Conservation (phyloP, 73 alveolate genomes). For the Stentor roeselii region DNA sequence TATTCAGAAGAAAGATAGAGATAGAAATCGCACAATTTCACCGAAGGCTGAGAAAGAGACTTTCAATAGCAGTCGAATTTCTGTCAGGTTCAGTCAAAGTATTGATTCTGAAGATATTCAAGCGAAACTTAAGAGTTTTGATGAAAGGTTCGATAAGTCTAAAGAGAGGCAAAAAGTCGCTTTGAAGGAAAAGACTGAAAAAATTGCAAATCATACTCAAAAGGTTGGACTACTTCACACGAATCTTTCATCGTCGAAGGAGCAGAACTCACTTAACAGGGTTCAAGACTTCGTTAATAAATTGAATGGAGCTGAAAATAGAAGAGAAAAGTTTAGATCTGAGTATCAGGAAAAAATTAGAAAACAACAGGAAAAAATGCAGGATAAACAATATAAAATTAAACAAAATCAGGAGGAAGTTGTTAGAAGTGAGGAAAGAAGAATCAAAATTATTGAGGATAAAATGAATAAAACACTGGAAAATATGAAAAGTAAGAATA, state of each 20-base stretch:
- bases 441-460: background rate
- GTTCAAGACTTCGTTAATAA: background rate
- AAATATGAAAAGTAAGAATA: background rate
- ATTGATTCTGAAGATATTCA: background rate
- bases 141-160: background rate
- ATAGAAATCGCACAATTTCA: background rate
- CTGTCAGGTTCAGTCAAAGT: background rate
- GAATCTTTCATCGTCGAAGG: background rate
- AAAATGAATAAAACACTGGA: background rate
- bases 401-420: conserved; percentile 16
- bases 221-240: background rate
- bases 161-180: background rate
- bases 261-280: background rate
- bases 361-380: background rate
- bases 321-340: background rate
- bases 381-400: background rate
- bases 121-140: background rate
- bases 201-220: conserved; percentile 16
- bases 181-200: background rate
- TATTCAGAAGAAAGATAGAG: background rate
- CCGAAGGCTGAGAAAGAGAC: background rate
- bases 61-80: background rate
- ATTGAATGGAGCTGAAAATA: background rate
- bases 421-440: background rate
- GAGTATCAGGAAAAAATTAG: background rate